Evolutionary conservation across 345 rosid species (phyloP), one percentile per base, ranked within the genome.

Genomic region (Tarenaya hassleriana): DNA sequence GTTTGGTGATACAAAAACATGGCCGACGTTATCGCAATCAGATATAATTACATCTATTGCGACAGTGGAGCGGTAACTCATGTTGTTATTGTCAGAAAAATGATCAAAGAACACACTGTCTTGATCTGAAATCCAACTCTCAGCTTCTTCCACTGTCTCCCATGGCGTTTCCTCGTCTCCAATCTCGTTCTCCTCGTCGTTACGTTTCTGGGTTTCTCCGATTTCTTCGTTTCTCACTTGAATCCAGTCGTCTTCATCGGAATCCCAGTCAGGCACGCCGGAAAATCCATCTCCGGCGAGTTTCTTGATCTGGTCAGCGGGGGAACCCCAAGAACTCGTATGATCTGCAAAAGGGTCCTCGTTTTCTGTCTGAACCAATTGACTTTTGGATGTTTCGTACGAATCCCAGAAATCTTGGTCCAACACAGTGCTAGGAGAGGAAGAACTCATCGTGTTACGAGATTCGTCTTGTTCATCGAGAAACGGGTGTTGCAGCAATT

Each of bases 341-440:
- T 41, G n/a, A 16, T 47, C 54, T 3, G 16, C 43, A 60, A 64
- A 58, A 48, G 49, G 47, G 39, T 55, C 31, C 16, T 40, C 63
- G 7, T 57, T 34, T 19, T 53, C 18, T 24, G 33, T 52, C 41
- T 40, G 33, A 64, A 64, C 34, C 24, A 65, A 32, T 6, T 61
- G 72, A 55, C 55, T 66, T 38, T 58, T 75, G 1, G 60, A 19
- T 13, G 66, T 58, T 33, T 76, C 79, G 16, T 73, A 32, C 8
- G 76, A 73, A 67, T 80, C 81, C 96, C 98, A 91, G 38, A 82
- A 74, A 38, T 55, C 77, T 50, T 72, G 91, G 74, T 91, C 85
- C 75, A 91, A 40, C 35, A 86, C 96, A 44, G 78, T 72, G 43
- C 58, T 73, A 1, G 98, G 98, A 54, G 97, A 84, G 63, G 56